These are phyloP conservation scores for Nakaseomyces delphensis DNA, from an alignment of 1,139 yeast genomes.

Conservation along the genomic window DNA sequence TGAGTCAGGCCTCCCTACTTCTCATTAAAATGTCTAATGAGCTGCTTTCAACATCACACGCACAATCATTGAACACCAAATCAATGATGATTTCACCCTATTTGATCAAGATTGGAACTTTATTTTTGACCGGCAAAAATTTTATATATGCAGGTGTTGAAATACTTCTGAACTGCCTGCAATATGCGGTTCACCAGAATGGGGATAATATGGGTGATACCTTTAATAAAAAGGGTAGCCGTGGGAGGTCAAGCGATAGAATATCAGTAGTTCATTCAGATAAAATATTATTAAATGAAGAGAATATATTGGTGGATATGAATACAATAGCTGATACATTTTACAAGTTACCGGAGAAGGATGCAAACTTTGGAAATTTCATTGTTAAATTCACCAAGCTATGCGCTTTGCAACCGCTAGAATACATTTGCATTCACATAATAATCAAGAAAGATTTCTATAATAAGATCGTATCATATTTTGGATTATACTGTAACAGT, in stretches of 20 bases:
- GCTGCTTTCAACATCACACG: neutral
- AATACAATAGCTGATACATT: constrained; percentile 14
- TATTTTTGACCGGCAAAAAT: constrained; percentile 11
- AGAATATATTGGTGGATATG: constrained; percentile 4
- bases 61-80: neutral
- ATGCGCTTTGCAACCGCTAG: constrained; percentile 19
- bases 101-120: constrained; percentile 7
- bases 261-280: neutral
- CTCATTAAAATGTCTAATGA: constrained; percentile 3
- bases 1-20: constrained; percentile 2
- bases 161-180: constrained; percentile 18
- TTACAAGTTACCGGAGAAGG: constrained; percentile 18
- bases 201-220: constrained; percentile 1
- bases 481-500: constrained; percentile 27
- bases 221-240: neutral
- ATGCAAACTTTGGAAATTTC: constrained; percentile 24
- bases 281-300: neutral
- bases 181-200: constrained; percentile 10
- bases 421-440: constrained; percentile 16
- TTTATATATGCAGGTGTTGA: constrained; percentile 21
- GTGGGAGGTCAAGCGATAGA: neutral
- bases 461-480: constrained; percentile 18
- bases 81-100: constrained; percentile 2
- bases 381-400: constrained; percentile 23
- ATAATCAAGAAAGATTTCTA: constrained; percentile 17